Conservation (phyloP, 2,329 filamentous ascomycete species). For the Pezicula radicicola region DNA sequence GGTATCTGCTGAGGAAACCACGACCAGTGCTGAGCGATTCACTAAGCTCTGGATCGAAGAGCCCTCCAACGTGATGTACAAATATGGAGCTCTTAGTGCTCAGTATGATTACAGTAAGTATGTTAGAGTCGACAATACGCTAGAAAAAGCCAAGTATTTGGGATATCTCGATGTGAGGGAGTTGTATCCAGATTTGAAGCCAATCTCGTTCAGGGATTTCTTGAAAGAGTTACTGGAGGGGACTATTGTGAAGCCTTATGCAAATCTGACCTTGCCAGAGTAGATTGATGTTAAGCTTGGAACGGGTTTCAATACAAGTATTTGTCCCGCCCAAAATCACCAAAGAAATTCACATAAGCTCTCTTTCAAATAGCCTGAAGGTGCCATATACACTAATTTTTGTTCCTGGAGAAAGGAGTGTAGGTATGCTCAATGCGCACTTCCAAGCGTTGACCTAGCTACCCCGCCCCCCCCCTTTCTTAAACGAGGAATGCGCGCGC, state of each 20-base stretch:
- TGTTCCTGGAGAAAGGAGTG: too few relatives aligned
- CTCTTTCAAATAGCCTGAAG: too few relatives aligned
- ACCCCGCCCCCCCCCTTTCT: too few relatives aligned
- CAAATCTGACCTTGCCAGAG: not conserved
- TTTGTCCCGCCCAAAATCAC: too few relatives aligned
- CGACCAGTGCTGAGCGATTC: not conserved
- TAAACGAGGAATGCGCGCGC: not conserved
- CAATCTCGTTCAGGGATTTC: constrained; percentile 35
- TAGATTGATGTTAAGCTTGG: not conserved
- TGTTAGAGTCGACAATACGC: constrained; percentile 47
- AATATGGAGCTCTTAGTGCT: not conserved
- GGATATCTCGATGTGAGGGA: constrained; percentile 50
- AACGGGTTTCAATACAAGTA: not conserved
- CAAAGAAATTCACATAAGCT: too few relatives aligned
- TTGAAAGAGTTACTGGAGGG: constrained; percentile 38
- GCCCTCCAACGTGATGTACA: not conserved
- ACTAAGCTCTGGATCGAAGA: not conserved
- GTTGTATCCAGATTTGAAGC: constrained; percentile 49
- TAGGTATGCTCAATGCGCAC: too few relatives aligned
- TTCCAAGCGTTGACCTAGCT: too few relatives aligned
- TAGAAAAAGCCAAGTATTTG: constrained; percentile 49
- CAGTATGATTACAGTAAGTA: constrained; percentile 3
- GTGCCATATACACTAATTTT: too few relatives aligned
- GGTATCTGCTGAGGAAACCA: not conserved
- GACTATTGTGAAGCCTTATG: constrained; percentile 28